phyloP scores from a whole-genome alignment of 2,329 filamentous ascomycete genomes.

The Coniochaeta sp. region DNA sequence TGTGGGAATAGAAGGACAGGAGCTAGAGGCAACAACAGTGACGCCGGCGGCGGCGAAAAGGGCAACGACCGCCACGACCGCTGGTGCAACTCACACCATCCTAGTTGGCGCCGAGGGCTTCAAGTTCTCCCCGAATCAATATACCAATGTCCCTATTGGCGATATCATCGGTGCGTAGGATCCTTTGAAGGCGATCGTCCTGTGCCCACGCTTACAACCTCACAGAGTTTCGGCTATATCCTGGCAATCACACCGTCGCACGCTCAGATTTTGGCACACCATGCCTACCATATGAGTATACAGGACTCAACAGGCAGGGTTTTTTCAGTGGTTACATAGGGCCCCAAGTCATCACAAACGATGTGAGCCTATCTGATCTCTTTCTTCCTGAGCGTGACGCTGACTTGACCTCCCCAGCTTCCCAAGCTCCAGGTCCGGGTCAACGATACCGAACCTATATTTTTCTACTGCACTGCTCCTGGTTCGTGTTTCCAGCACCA shows the following conservation, averaged over 20 bases:
- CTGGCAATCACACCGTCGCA: conserved; percentile 56
- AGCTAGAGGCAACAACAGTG: background rate
- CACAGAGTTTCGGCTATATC: conserved; percentile 53
- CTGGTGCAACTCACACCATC: background rate
- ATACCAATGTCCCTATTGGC: conserved; percentile 29
- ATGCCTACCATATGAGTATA: conserved; percentile 55
- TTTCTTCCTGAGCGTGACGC: background rate
- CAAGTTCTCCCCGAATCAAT: conserved; percentile 26
- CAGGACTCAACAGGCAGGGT: conserved; percentile 33
- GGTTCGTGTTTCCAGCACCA: conserved; percentile 55
- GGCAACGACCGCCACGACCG: background rate
- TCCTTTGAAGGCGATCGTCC: no score
- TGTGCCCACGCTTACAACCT: conserved; percentile 3
- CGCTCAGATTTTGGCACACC: conserved; percentile 50
- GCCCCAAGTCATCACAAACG: conserved; percentile 26
- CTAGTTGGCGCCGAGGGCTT: conserved; percentile 11
- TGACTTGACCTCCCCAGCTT: background rate
- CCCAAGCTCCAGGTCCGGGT: background rate
- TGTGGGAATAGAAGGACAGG: background rate
- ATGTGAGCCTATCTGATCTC: background rate
- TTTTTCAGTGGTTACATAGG: conserved; percentile 46
- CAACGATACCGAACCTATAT: conserved; percentile 56
- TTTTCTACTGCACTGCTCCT: conserved; percentile 63
- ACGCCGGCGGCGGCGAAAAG: background rate
- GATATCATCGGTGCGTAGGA: conserved; percentile 35